phyloP scores from a whole-genome alignment of 1,139 yeast genomes.

The Suhomyces coccinellae region DNA sequence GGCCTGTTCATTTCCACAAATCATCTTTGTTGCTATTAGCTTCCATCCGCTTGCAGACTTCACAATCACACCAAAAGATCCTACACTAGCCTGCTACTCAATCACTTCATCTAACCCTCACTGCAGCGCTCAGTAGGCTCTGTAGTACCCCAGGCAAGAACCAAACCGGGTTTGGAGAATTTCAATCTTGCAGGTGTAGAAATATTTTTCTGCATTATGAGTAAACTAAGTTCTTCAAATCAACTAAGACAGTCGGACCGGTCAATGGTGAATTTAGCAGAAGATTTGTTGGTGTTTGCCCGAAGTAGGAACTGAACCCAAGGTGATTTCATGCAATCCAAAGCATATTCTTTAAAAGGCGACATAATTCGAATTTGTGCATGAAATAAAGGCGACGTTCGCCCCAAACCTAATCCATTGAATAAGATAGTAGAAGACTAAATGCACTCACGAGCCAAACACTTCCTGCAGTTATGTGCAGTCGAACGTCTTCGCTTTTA shows the following conservation, averaged over 20 bases:
- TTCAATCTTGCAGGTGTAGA: slow-evolving; percentile 1
- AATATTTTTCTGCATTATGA: neutral
- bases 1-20: too few relatives aligned
- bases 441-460: neutral
- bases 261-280: neutral
- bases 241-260: neutral
- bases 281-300: neutral
- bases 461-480: slow-evolving; percentile 2
- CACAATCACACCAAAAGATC: too few relatives aligned
- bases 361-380: neutral
- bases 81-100: too few relatives aligned
- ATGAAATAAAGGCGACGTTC: neutral
- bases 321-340: neutral
- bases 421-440: slow-evolving; percentile 1
- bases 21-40: too few relatives aligned
- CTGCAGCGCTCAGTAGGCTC: too few relatives aligned
- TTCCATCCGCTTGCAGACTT: too few relatives aligned
- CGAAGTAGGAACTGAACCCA: neutral
- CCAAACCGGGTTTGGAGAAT: neutral
- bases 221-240: neutral
- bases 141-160: neutral
- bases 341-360: neutral
- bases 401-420: slow-evolving; percentile 2
- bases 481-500: neutral
- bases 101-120: too few relatives aligned